phyloP scores from a whole-genome alignment of 805 yeast species.

The Scheffersomyces ergatensis region DNA sequence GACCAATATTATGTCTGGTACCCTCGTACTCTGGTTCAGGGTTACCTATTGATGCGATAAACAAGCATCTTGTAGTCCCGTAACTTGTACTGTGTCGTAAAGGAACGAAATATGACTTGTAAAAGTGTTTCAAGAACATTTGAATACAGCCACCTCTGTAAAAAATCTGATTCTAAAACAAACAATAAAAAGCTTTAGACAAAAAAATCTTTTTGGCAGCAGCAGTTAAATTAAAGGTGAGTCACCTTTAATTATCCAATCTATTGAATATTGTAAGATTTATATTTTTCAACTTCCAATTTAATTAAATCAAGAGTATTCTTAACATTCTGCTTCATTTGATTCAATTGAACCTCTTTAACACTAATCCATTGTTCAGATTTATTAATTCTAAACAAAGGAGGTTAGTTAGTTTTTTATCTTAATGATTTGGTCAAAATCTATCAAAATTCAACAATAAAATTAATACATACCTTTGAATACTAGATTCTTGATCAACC shows the following conservation, averaged over 20 bases:
- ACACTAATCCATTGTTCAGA: conserved; percentile 5
- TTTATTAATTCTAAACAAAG: conserved; percentile 3
- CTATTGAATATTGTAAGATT: too few species aligned
- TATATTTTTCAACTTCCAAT: conserved; percentile 2
- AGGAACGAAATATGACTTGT: conserved; percentile 6
- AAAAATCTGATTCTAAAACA: too few species aligned
- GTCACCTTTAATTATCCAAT: too few species aligned
- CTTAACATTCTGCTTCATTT: conserved; percentile 1
- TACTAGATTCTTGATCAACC: background rate
- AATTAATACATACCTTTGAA: conserved; percentile 1
- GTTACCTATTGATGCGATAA: conserved; percentile 66
- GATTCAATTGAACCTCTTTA: conserved; percentile 1
- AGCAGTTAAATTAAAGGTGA: too few species aligned
- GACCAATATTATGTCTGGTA: conserved; percentile 82
- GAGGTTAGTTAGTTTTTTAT: too few species aligned
- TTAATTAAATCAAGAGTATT: conserved; percentile 1
- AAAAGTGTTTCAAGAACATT: conserved; percentile 3
- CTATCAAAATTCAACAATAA: too few species aligned
- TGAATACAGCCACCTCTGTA: too few species aligned
- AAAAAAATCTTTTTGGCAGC: too few species aligned
- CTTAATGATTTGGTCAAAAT: too few species aligned
- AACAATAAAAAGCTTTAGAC: too few species aligned
- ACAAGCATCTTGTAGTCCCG: conserved; percentile 1
- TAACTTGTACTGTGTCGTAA: conserved; percentile 3
- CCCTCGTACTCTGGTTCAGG: conserved; percentile 60